phyloP scores from a whole-genome alignment of 768 basidiomycete species.

The Agaricus subrufescens region DNA sequence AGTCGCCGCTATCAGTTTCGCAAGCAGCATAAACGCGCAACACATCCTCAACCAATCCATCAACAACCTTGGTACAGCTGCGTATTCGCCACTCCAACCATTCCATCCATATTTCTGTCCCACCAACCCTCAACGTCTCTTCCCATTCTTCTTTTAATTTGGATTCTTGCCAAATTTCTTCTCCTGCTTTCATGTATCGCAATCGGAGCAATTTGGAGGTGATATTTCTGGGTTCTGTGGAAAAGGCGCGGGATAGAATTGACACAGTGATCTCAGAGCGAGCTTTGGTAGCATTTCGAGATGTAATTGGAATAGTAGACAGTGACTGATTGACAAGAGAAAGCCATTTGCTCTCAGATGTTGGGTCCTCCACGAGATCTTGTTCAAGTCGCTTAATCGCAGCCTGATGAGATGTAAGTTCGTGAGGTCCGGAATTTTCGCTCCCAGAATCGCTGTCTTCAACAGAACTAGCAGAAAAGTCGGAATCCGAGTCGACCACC shows the following conservation, averaged over 20 bases:
- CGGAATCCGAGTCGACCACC: slow-evolving; percentile 26
- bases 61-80: slow-evolving; percentile 39
- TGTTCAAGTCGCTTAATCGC: slow-evolving; percentile 57
- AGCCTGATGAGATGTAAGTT: slow-evolving; percentile 51
- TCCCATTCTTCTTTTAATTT: slow-evolving; percentile 68
- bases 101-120: slow-evolving; percentile 64
- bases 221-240: slow-evolving; percentile 46
- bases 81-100: slow-evolving; percentile 78
- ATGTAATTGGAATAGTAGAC: slow-evolving; percentile 52
- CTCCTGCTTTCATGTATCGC: slow-evolving; percentile 65
- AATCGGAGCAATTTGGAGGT: slow-evolving; percentile 49
- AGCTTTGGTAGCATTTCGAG: slow-evolving; percentile 65
- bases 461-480: slow-evolving; percentile 25
- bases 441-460: slow-evolving; percentile 30
- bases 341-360: slow-evolving; percentile 56
- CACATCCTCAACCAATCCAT: slow-evolving; percentile 50
- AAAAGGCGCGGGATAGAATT: slow-evolving; percentile 59
- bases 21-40: slow-evolving; percentile 41
- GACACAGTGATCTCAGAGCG: slow-evolving; percentile 70
- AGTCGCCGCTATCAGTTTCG: slow-evolving; percentile 23
- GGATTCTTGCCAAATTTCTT: slow-evolving; percentile 61
- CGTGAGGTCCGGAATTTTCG: slow-evolving; percentile 26
- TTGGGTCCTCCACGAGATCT: slow-evolving; percentile 44
- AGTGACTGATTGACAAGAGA: slow-evolving; percentile 58
- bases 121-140: slow-evolving; percentile 47